Percentiles rank a stretch among this genome's conserved stretches.
Conservation (phyloP, 2,329 filamentous ascomycete species). For the Fusarium phyllophilum region DNA sequence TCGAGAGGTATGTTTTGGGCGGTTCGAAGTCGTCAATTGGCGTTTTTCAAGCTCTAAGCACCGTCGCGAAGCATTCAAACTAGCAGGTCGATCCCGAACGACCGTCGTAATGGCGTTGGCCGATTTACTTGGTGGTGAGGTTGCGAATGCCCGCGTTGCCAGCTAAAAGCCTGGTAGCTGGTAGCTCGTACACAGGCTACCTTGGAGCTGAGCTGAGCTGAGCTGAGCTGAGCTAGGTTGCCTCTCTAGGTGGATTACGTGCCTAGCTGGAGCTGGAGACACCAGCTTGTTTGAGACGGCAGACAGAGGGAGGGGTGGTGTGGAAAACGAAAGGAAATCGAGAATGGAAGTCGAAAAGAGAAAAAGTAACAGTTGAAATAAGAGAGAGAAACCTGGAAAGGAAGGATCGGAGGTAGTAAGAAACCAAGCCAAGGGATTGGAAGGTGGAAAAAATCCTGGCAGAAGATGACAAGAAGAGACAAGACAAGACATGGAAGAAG, state of each 20-base stretch:
- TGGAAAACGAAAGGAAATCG: conserved; percentile 8
- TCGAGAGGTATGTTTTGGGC: background rate
- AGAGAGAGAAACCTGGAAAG: background rate
- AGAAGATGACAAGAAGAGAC: conserved; percentile 25
- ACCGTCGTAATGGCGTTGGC: conserved; percentile 8
- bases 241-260: conserved; percentile 11
- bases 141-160: conserved; percentile 13
- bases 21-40: conserved; percentile 38
- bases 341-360: conserved; percentile 32
- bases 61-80: conserved; percentile 36
- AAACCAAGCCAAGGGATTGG: conserved; percentile 20
- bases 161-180: conserved; percentile 7
- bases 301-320: conserved; percentile 20
- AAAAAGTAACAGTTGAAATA: conserved; percentile 19
- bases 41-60: conserved; percentile 19
- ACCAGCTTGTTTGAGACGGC: conserved; percentile 17
- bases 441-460: conserved; percentile 37
- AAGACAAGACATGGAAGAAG: background rate
- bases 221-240: background rate
- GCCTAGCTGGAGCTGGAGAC: conserved; percentile 4
- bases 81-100: conserved; percentile 18
- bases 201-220: background rate
- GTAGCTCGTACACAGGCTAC: conserved; percentile 13
- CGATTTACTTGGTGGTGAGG: conserved; percentile 19
- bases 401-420: conserved; percentile 4